Evolutionary conservation across 1,284 basidiomycete species (phyloP), one percentile per base, ranked within the genome.

Genomic region (Clitocybe nebularis): DNA sequence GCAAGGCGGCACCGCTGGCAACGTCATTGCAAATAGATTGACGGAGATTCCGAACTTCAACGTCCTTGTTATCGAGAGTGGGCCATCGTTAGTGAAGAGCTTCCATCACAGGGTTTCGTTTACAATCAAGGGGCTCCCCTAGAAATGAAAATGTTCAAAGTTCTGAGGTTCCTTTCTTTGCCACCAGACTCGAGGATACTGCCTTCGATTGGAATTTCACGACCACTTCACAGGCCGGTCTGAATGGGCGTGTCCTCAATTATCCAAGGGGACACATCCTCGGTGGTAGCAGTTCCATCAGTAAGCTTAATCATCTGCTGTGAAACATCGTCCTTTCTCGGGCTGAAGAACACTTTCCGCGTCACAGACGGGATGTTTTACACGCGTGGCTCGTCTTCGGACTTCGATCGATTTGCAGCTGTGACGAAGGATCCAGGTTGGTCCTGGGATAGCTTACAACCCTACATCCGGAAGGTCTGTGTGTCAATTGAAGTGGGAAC

Each of bases 381-480:
- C 21, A 41, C 44, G 0, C 44, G 44, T 22, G 44, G 44, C 4
- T 25, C 44, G 14, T 23, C 44, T 4, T 35, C 35, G 3, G 44
- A 45, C 24, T 45, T 25, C 5, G 35, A 45, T 28, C 32, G 44
- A 5, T 45, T 41, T 41, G 44, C 44, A 10, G 33, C 30, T 10
- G 5, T 30, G 11, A 39, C 32, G 4, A 24, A 20, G 10, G 44
- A 45, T 26, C 14, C 20, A 14, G 44, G 44, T 1, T 45, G 44
- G 46, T 38, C 42, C n/a, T 44, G 46, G 45, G 16, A 30, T 19
- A 32, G 14, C 13, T 14, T 43, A 16, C 37, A 43, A n/a, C 36
- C 30, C 4, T 43, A 43, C 32, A 29, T 42, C 14, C 24, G 16
- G 13, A 45, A 38, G 36, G 40, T 42, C 61, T 33, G 40, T 46